Percentiles rank a stretch among this genome's conserved stretches.
Evolutionary conservation across 2,329 filamentous ascomycete genomes (phyloP).

Genomic region (Neonectria sp.): DNA sequence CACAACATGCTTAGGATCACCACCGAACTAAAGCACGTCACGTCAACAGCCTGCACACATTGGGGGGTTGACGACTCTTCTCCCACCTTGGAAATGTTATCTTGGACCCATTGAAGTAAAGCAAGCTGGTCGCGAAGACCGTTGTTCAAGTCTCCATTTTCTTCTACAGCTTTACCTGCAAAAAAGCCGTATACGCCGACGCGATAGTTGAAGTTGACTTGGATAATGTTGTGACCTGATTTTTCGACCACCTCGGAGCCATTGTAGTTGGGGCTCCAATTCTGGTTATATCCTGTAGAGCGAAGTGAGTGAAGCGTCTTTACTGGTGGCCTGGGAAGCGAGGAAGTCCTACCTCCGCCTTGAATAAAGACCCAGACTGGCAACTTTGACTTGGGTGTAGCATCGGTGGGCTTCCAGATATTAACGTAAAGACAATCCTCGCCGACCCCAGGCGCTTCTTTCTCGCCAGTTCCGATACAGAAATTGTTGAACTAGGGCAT

Average conservation of each 20-base stretch:
- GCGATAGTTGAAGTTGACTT: slow-evolving; percentile 18
- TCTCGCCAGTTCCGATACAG: slow-evolving; percentile 9
- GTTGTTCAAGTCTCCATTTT: slow-evolving; percentile 12
- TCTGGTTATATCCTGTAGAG: slow-evolving; percentile 2
- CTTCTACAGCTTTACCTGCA: neutral
- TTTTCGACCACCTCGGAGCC: slow-evolving; percentile 7
- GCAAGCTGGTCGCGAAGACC: slow-evolving; percentile 11
- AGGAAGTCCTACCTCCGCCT: neutral
- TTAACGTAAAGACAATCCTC: slow-evolving; percentile 22
- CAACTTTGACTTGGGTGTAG: slow-evolving; percentile 5
- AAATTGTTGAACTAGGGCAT: slow-evolving; percentile 2
- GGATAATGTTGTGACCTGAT: slow-evolving; percentile 6
- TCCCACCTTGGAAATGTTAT: slow-evolving; percentile 10
- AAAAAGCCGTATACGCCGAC: slow-evolving; percentile 18
- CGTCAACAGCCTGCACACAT: neutral
- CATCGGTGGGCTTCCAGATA: slow-evolving; percentile 2
- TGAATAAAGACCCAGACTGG: slow-evolving; percentile 17
- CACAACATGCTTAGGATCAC: slow-evolving; percentile 9
- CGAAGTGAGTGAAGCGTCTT: neutral
- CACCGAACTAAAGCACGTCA: slow-evolving; percentile 6
- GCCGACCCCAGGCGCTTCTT: neutral
- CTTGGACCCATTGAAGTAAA: slow-evolving; percentile 6
- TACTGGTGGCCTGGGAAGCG: neutral
- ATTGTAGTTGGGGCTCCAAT: slow-evolving; percentile 11
- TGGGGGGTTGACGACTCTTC: neutral